A percentile compares a stretch with the other conserved stretches of the same genome.
phyloP scores from a whole-genome alignment of 352 stramenopile species.

The Globisporangium perplexum region DNA sequence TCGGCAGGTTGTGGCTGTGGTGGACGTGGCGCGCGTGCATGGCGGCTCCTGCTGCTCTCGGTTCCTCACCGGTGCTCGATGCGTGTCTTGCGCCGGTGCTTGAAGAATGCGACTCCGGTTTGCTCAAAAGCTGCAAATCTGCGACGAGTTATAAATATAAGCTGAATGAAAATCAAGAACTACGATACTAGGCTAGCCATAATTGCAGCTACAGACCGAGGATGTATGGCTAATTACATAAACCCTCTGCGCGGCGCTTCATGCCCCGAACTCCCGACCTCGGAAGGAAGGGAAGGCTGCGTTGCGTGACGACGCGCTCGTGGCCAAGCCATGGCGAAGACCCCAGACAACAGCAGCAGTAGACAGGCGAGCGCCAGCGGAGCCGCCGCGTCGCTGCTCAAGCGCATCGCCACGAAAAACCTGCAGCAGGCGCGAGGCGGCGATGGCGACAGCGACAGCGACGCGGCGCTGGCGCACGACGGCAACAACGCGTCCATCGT shows the following conservation, averaged over 20 bases:
- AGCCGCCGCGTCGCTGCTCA: conserved; percentile 23
- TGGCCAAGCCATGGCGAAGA: neutral
- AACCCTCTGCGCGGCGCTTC: no score
- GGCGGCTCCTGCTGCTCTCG: no score
- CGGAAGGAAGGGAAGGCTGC: no score
- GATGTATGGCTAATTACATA: no score
- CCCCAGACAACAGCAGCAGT: neutral
- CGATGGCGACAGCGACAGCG: neutral
- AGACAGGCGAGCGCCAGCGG: neutral
- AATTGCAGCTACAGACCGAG: no score
- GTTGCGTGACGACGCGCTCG: no score
- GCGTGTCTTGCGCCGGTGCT: neutral
- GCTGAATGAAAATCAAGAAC: no score
- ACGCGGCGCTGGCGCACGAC: conserved; percentile 47
- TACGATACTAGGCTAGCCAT: no score
- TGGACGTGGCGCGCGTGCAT: neutral
- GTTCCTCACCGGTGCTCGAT: neutral
- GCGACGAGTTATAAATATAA: no score
- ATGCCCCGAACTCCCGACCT: no score
- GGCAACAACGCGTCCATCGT: conserved; percentile 82
- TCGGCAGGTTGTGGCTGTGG: neutral
- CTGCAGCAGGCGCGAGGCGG: conserved; percentile 6
- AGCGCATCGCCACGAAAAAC: conserved; percentile 27
- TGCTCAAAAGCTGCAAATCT: no score
- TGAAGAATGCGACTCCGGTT: no score